Evolutionary conservation across 1,284 basidiomycete genomes (phyloP), one percentile per base, ranked within the genome.

Genomic region (Sanghuangporus weigelae): DNA sequence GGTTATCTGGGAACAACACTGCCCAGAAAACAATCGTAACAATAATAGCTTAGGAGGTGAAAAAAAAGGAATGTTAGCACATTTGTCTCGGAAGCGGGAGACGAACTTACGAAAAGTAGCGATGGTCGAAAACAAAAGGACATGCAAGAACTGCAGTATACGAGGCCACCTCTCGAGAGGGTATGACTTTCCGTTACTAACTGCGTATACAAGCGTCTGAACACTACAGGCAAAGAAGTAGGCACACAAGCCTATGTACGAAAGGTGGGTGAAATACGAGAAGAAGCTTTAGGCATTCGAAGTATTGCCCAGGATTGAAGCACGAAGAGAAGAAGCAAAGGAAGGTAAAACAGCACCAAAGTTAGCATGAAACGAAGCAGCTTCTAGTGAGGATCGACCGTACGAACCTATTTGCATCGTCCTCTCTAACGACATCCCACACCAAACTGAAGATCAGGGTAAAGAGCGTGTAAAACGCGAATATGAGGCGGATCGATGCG

Each of bases 1-100:
- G 81, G 0, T 67, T 35, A 61, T 4, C 73, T 71, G 1, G 83
- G 69, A 2, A 91, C 7, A 90, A 68, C 0, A 77, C 69, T 36
- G 21, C 69, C 89, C 90, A 92, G 70, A 77, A 92, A 0, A 90
- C 84, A 39, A 81, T 74, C 0, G 86, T 88, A 1, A 90, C 86
- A 23, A 92, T 70, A 62, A 92, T 74, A 3, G 90, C 89, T 86
- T 4, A 31, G n/a, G n/a, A 31, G 26, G 67, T 6, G 66, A 56
- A 59, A 36, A 10, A 40, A 38, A 65, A 59, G 48, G 42, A 40
- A 19, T 66, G 59, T 54, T 40, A 48, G 39, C 8, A 49, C 55
- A 31, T 7, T 10, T 1, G 10, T 54, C 40, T 12, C n/a, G 12
- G 40, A 14, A 26, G 46, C 57, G n/a, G 23, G 42, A 21, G 16